Evolutionary conservation across 2,329 filamentous ascomycete genomes (phyloP).

Genomic region (Cladosporium sp.): DNA sequence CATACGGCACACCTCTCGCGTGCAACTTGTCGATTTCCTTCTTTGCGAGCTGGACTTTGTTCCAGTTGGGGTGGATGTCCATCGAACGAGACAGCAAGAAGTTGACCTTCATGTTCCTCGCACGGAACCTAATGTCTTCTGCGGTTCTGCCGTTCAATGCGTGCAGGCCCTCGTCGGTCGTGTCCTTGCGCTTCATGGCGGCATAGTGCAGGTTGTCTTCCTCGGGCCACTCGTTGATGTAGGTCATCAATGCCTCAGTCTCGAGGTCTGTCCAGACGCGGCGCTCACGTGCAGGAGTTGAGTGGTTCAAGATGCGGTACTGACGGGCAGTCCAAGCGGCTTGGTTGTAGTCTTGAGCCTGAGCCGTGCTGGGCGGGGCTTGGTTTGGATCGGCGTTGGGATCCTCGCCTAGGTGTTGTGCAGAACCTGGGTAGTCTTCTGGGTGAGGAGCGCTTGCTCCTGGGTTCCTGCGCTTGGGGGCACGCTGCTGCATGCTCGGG

Average conservation of each 20-base stretch:
- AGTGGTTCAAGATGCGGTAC: conserved; percentile 23
- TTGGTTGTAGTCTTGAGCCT: conserved; percentile 20
- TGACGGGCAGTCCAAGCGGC: conserved; percentile 27
- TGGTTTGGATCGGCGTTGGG: conserved; percentile 20
- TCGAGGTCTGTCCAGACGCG: conserved; percentile 36
- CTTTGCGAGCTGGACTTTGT: conserved; percentile 43
- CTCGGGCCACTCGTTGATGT: conserved; percentile 48
- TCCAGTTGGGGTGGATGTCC: conserved; percentile 46
- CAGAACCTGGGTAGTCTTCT: conserved; percentile 1
- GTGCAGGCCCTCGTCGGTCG: conserved; percentile 29
- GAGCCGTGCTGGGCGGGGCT: background rate
- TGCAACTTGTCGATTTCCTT: conserved; percentile 41
- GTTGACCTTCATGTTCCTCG: conserved; percentile 54
- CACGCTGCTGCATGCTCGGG: conserved; percentile 18
- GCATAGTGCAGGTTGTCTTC: conserved; percentile 46
- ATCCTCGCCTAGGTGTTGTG: conserved; percentile 20
- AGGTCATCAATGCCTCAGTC: conserved; percentile 46
- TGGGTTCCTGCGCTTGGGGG: conserved; percentile 34
- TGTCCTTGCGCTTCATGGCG: conserved; percentile 42
- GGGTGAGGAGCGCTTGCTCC: conserved; percentile 32
- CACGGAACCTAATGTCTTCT: conserved; percentile 49
- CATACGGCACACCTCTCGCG: conserved; percentile 30
- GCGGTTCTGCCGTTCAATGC: conserved; percentile 45
- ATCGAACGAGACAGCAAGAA: conserved; percentile 41
- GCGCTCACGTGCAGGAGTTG: background rate